Conservation (phyloP, 768 basidiomycete species). For the Lentinula guzmanii region DNA sequence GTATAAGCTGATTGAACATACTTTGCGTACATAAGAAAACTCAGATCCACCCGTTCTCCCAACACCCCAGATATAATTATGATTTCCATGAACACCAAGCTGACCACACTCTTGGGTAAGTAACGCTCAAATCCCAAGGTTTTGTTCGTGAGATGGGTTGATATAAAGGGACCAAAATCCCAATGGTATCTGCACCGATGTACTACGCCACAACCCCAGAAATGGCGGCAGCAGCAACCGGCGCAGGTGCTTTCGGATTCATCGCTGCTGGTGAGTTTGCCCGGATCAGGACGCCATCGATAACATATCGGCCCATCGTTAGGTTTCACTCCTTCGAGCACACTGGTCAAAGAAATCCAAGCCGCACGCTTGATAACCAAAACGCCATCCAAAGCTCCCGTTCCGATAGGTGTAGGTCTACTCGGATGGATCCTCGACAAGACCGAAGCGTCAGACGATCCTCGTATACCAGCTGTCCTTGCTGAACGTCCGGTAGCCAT, state of each 20-base stretch:
- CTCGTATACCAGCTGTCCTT: conserved; percentile 35
- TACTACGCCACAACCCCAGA: conserved; percentile 29
- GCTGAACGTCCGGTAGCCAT: conserved; percentile 42
- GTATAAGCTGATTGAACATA: too few relatives aligned
- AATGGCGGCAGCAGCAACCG: conserved; percentile 39
- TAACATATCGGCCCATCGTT: not conserved
- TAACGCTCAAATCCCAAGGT: not conserved
- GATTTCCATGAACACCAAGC: not conserved
- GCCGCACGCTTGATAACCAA: conserved; percentile 28
- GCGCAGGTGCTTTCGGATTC: conserved; percentile 54
- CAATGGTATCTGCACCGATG: conserved; percentile 58
- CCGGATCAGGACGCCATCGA: not conserved
- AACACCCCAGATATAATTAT: not conserved
- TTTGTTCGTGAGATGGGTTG: too few relatives aligned
- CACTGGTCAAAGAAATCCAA: conserved; percentile 34
- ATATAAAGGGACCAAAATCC: conserved; percentile 35
- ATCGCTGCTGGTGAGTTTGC: not conserved
- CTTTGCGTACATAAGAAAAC: too few relatives aligned
- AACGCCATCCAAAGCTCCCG: conserved; percentile 21
- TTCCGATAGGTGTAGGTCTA: conserved; percentile 56
- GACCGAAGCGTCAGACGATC: conserved; percentile 25
- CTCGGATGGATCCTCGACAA: conserved; percentile 52
- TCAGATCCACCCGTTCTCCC: too few relatives aligned
- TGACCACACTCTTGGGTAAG: not conserved
- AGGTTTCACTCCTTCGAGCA: conserved; percentile 32